These are phyloP conservation scores for Monosporozyma servazzii DNA, from an alignment of 805 yeast species.

Conservation along the genomic window DNA sequence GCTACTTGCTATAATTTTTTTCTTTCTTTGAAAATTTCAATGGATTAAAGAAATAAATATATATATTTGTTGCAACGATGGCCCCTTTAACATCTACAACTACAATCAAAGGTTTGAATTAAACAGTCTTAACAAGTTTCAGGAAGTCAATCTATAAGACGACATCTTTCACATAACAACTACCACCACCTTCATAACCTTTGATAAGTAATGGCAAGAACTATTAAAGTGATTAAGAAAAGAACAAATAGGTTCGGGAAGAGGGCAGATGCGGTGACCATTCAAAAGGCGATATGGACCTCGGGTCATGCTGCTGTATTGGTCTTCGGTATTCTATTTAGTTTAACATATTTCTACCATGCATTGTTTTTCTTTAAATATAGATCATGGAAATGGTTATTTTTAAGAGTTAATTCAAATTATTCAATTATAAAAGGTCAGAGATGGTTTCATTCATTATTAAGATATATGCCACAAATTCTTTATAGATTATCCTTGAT, in stretches of 20 bases:
- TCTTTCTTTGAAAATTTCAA: not conserved
- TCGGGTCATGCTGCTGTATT: conserved; percentile 23
- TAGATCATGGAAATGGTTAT: conserved; percentile 29
- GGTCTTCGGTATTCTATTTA: conserved; percentile 20
- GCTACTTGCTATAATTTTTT: not conserved
- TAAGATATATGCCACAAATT: conserved; percentile 37
- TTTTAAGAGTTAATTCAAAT: conserved; percentile 17
- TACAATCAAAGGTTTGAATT: not conserved
- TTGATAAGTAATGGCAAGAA: not conserved
- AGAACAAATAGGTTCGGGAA: conserved; percentile 10
- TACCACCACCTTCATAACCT: no score
- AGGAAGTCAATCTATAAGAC: not conserved
- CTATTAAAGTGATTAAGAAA: conserved; percentile 22
- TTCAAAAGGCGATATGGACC: conserved; percentile 22
- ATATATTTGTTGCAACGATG: not conserved
- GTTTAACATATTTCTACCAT: conserved; percentile 21
- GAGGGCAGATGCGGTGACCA: conserved; percentile 16
- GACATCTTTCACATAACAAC: no score
- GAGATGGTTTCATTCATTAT: conserved; percentile 17
- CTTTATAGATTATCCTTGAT: conserved; percentile 46
- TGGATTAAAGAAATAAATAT: not conserved
- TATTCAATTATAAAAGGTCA: conserved; percentile 14
- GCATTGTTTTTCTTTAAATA: conserved; percentile 22
- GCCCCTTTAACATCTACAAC: not conserved
- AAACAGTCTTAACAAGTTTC: not conserved